Evolutionary conservation across 257 asterid species (phyloP), one percentile per base, ranked within the genome.

Genomic region (Cynanchum wilfordii): DNA sequence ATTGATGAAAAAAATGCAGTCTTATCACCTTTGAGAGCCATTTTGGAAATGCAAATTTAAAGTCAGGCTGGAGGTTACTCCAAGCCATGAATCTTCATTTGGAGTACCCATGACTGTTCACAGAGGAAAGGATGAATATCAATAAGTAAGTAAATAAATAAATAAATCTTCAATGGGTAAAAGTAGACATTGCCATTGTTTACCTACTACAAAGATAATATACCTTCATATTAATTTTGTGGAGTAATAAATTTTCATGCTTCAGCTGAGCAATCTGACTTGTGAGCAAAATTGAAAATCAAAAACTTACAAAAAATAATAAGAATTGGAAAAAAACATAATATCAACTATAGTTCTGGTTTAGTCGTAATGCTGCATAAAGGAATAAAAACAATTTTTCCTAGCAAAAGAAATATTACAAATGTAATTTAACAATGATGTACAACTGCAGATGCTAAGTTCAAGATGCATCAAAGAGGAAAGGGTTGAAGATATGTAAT

Each of bases 161-260:
- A n/a, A n/a, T n/a, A n/a, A n/a, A n/a, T n/a, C n/a, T n/a, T n/a
- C n/a, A 49, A 30, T 19, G 42, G 51, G 33, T 19, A 30, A 62
- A 42, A 62, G 67, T 51, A n/a, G 56, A 58, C 22, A 68, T 68
- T 19, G 65, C 22, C 40, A 33, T 15, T 50, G 64, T 50, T 55
- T 76, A 10, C 47, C 44, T 15, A 56, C 36, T 30, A 47, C 63
- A 57, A n/a, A 45, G 38, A 67, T 40, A 50, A 9, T 17, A 30
- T 80, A 88, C 99, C 95, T 86, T 84, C 76, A 82, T 87, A 47
- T 88, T 77, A 58, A 83, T 82, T 85, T 94, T 91, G 84, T 89
- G 97, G 57, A 69, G 69, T 66, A 84, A 79, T 36, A 75, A 77
- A 69, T 84, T 81, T 69, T 85, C 90, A 71, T 94, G 97, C 87